Evolutionary conservation across 1,284 basidiomycete species (phyloP), one percentile per base, ranked within the genome.

Genomic region (Microbotryomycetes sp.): DNA sequence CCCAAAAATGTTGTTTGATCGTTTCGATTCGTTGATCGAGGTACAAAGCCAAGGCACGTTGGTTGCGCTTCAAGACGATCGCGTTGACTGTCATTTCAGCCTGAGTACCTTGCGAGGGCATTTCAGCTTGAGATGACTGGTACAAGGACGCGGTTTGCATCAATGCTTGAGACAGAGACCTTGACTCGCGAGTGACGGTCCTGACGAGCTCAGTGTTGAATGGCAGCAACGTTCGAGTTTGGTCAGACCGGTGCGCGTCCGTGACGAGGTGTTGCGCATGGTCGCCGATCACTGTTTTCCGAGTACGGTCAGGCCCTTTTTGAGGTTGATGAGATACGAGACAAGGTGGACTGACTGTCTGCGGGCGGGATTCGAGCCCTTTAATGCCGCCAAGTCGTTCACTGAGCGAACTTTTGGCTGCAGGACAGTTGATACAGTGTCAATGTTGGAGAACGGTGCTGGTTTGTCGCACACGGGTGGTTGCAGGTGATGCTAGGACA

Each of bases 141-240:
- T 80, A 73, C 60, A 83, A 79, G 60, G 89, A 70, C 27, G 75
- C 72, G 7, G 76, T 72, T 11, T 68, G 54, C 24, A 68, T 71
- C 60, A 80, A 77, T 35, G 76, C 75, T 3, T 75, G 69, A 30
- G 77, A 89, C 67, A 96, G 85, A 71, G 89, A 88, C 70, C 91
- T 88, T 62, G 92, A 91, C 75, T 97, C 94, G 67, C 93, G 85
- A 67, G 91, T 82, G 74, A 97, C 82, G 46, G 84, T 81, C 55
- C 92, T 86, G 41, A 97, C 87, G 67, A 91, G 83, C 54, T 84
- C 80, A 73, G 92, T 88, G 75, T 93, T 91, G 81, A 97, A 97
- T 69, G 94, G 94, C 62, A 90, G 82, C 23, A 97, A 80, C 2
- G 86, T 85, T 68, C 90, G 86, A 0, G 88, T 86, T 47, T 85